Evolutionary conservation across 345 rosid species (phyloP).

Genomic region (Aurinia saxatilis): DNA sequence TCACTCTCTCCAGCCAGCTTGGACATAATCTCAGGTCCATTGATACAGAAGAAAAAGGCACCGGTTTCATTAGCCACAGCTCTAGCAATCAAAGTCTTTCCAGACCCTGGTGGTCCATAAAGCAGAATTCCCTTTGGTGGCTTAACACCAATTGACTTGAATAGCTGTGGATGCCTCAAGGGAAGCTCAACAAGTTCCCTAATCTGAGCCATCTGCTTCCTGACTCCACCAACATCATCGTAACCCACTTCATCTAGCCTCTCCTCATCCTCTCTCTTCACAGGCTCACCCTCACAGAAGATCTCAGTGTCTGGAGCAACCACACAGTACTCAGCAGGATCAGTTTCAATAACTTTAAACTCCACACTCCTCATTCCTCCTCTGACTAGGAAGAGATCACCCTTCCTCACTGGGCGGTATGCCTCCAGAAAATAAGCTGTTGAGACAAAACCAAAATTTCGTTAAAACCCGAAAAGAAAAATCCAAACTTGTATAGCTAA

Average conservation of each 20-base stretch:
- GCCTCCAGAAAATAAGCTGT: conserved; percentile 94
- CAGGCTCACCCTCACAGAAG: conserved; percentile 97
- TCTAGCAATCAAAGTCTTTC: conserved; percentile 91
- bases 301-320: conserved; percentile 98
- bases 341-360: conserved; percentile 87
- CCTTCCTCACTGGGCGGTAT: conserved; percentile 95
- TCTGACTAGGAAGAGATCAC: conserved; percentile 92
- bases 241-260: conserved; percentile 94
- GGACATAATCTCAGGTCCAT: conserved; percentile 97
- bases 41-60: conserved; percentile 93
- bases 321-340: conserved; percentile 86
- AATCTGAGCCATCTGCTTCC: conserved; percentile 99
- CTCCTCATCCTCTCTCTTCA: conserved; percentile 87
- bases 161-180: conserved; percentile 88
- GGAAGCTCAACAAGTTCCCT: conserved; percentile 96
- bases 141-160: conserved; percentile 97
- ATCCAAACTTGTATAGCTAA: not conserved
- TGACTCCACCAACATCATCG: conserved; percentile 99
- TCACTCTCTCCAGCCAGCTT: conserved; percentile 99
- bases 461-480: not conserved
- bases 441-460: not conserved
- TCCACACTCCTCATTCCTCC: conserved; percentile 98
- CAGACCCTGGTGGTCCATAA: conserved; percentile 85
- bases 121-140: conserved; percentile 96
- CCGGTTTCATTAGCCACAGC: conserved; percentile 98